A percentile compares a stretch with the other conserved stretches of the same genome.
Evolutionary conservation across 2,329 filamentous ascomycete species (phyloP).

Genomic region (Neonectria hederae): DNA sequence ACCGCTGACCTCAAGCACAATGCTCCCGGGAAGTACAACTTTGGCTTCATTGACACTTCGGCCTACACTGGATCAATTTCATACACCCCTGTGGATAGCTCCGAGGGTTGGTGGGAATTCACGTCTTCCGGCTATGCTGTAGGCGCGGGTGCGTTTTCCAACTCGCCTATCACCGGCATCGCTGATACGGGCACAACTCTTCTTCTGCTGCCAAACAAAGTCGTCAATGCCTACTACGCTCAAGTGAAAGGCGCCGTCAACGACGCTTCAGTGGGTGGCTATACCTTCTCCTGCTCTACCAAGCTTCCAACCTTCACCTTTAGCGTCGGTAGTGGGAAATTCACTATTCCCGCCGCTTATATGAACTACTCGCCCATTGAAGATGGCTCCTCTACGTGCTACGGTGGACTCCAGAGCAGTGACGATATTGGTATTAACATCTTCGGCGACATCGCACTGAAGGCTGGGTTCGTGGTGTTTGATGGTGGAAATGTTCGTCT

Average conservation of each 20-base stretch:
- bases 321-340: slow-evolving; percentile 65
- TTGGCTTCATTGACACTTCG: slow-evolving; percentile 72
- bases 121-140: slow-evolving; percentile 37
- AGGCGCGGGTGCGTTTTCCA: slow-evolving; percentile 38
- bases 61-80: slow-evolving; percentile 71
- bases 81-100: slow-evolving; percentile 69
- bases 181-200: slow-evolving; percentile 73
- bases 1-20: slow-evolving; percentile 72
- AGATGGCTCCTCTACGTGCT: slow-evolving; percentile 55
- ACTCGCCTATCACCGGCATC: slow-evolving; percentile 52
- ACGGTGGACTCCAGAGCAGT: slow-evolving; percentile 74
- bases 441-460: slow-evolving; percentile 69
- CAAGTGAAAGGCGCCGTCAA: slow-evolving; percentile 55
- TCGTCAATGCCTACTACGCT: slow-evolving; percentile 61
- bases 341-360: slow-evolving; percentile 63
- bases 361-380: slow-evolving; percentile 62
- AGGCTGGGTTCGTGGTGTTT: slow-evolving; percentile 68
- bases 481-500: slow-evolving; percentile 48
- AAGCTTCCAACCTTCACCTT: slow-evolving; percentile 60
- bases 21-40: slow-evolving; percentile 72
- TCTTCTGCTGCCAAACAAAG: slow-evolving; percentile 64
- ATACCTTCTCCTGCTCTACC: slow-evolving; percentile 58
- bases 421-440: slow-evolving; percentile 59
- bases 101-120: slow-evolving; percentile 73
- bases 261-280: slow-evolving; percentile 53